A percentile compares a stretch with the other conserved stretches of the same genome.
These are phyloP conservation scores for Cladosporium velox DNA, from an alignment of 2,329 filamentous ascomycete genomes.

Conservation along the genomic window DNA sequence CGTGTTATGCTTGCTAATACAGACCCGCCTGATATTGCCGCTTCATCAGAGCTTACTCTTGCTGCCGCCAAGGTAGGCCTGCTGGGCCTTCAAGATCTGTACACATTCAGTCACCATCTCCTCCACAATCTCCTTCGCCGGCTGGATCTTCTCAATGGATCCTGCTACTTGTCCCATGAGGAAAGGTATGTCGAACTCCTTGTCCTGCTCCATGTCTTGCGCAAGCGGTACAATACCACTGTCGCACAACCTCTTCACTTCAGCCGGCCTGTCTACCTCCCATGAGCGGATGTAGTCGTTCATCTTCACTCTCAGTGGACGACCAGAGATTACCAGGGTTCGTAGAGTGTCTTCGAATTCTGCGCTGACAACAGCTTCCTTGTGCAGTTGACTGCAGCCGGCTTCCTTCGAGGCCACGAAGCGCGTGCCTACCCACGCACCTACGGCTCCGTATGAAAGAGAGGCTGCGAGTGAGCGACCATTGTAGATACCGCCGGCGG, in stretches of 20 bases:
- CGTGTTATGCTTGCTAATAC: not conserved
- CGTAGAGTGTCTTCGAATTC: slow-evolving; percentile 76
- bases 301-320: slow-evolving; percentile 75
- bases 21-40: not conserved
- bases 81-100: slow-evolving; percentile 64
- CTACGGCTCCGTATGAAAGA: slow-evolving; percentile 83
- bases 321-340: slow-evolving; percentile 78
- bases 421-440: slow-evolving; percentile 92
- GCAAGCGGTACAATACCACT: slow-evolving; percentile 78
- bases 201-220: slow-evolving; percentile 78
- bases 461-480: slow-evolving; percentile 77
- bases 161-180: slow-evolving; percentile 94
- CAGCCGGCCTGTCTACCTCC: slow-evolving; percentile 69
- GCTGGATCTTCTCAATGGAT: slow-evolving; percentile 73
- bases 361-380: slow-evolving; percentile 79
- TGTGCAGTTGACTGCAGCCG: slow-evolving; percentile 77
- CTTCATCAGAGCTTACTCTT: slow-evolving; percentile 47
- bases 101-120: slow-evolving; percentile 84
- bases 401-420: slow-evolving; percentile 86
- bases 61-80: slow-evolving; percentile 56
- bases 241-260: slow-evolving; percentile 74
- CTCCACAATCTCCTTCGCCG: slow-evolving; percentile 79
- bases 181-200: slow-evolving; percentile 82
- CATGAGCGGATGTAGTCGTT: slow-evolving; percentile 83
- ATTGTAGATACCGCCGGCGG: slow-evolving; percentile 84